Evolutionary conservation across 306 rosid species (phyloP).

Genomic region (Pachyrhizus erosus): DNA sequence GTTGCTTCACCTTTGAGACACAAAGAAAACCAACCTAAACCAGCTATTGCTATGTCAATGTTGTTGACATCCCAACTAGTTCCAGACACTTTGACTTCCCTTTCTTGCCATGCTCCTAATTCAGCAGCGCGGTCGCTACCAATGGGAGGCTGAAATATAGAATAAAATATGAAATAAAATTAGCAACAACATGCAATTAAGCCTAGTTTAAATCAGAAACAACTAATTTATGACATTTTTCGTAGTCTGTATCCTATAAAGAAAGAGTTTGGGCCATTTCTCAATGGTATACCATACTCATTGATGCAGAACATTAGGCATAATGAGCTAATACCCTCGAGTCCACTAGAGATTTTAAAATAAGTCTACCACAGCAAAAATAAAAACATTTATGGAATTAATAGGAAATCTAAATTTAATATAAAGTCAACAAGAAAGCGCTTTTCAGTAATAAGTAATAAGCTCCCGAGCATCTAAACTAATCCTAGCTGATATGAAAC

Average conservation of each 20-base stretch:
- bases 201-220: no score
- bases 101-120: slow-evolving; percentile 72
- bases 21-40: slow-evolving; percentile 83
- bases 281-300: not conserved
- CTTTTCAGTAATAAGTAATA: not conserved
- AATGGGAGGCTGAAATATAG: slow-evolving; percentile 76
- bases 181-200: slow-evolving; percentile 24
- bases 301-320: not conserved
- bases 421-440: not conserved
- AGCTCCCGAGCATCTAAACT: not conserved
- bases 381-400: not conserved
- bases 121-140: slow-evolving; percentile 63
- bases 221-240: no score
- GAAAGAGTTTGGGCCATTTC: not conserved
- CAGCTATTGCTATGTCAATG: slow-evolving; percentile 79
- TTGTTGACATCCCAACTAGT: slow-evolving; percentile 81
- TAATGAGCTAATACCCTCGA: not conserved
- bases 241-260: no score
- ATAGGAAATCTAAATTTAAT: not conserved
- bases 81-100: slow-evolving; percentile 79
- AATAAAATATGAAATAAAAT: slow-evolving; percentile 15
- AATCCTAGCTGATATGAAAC: slow-evolving; percentile 12
- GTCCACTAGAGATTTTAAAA: not conserved
- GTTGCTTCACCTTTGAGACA: slow-evolving; percentile 93
- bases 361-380: not conserved